phyloP scores from a whole-genome alignment of 1,284 basidiomycete species.

The Boletus sp. region DNA sequence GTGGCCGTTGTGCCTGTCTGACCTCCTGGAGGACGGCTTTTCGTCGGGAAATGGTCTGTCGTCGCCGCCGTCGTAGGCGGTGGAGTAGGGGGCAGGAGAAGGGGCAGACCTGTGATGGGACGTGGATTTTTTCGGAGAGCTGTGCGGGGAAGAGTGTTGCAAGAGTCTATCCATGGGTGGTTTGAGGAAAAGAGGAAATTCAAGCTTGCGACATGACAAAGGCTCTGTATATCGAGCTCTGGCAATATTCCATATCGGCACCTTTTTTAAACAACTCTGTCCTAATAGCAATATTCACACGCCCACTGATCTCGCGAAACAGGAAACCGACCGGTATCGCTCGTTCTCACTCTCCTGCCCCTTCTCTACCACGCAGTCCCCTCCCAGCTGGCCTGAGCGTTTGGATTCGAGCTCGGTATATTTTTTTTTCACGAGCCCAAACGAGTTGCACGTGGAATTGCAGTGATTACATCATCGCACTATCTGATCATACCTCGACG shows the following conservation, averaged over 20 bases:
- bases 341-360: slow-evolving; percentile 4
- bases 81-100: slow-evolving; percentile 17
- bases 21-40: slow-evolving; percentile 41
- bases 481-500: slow-evolving; percentile 22
- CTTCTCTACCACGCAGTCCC: too few relatives aligned
- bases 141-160: slow-evolving; percentile 25
- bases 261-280: slow-evolving; percentile 41
- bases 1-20: slow-evolving; percentile 28
- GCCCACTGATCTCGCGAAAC: slow-evolving; percentile 19
- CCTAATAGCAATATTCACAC: slow-evolving; percentile 38
- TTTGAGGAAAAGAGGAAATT: slow-evolving; percentile 36
- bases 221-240: slow-evolving; percentile 45
- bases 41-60: slow-evolving; percentile 37
- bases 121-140: slow-evolving; percentile 33
- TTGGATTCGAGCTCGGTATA: background rate
- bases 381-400: background rate
- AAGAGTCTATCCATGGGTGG: slow-evolving; percentile 41
- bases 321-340: slow-evolving; percentile 13
- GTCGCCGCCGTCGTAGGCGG: slow-evolving; percentile 29
- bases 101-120: slow-evolving; percentile 16
- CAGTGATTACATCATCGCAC: slow-evolving; percentile 35
- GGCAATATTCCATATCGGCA: slow-evolving; percentile 46
- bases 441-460: slow-evolving; percentile 30
- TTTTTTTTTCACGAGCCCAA: slow-evolving; percentile 19
- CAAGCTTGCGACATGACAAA: slow-evolving; percentile 43